Base-by-base conservation (phyloP, 2,329 filamentous ascomycete species). In the Hymenoscyphus infarciens region DNA sequence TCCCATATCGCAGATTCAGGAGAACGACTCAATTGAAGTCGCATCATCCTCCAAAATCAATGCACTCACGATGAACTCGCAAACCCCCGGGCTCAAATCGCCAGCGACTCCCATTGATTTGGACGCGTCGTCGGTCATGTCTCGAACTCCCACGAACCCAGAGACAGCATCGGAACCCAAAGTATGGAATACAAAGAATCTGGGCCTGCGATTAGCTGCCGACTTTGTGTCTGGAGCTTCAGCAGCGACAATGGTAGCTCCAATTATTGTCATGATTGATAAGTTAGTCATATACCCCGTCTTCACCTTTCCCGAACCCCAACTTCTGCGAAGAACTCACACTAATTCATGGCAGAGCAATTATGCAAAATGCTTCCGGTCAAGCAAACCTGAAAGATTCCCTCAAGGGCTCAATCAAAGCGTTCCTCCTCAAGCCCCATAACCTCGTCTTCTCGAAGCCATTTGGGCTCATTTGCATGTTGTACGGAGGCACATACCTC, bases 401-500 rank as follows among this genome's bases (percentile, higher is more conserved):
- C 39, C 75, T 92, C 67, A 81, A 79, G 68, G 74, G 76, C 60
- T 91, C 87, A 27, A 69, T 90, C 56, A 73, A 73, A 33, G 77
- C 80, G 45, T 79, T 92, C 59, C 56, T 89, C 62, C 68, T 79
- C n/a, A 81, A 79, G 8, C 89, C 89, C 0, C 86, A 87, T 63
- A 70, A 75, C 27, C 80, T 89, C 70, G 71, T 92, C 67, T 76
- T 86, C 73, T 85, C 85, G 57, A 85, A 84, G 63, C 88, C 89
- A 0, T 89, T 89, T 70, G 84, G 79, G 55, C 82, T 92, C 67
- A 88, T 92, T 73, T 83, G 85, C 77, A 79, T 85, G 76, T 81
- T 96, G 53, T 98, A 97, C 81, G 90, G 87, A 65, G 88, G 90
- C 68, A 98, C 94, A 63, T 97, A 97, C 79, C 79, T 95, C 13